These are phyloP conservation scores for Thielaviopsis populi DNA, from an alignment of 2,329 filamentous ascomycete species.

Conservation along the genomic window DNA sequence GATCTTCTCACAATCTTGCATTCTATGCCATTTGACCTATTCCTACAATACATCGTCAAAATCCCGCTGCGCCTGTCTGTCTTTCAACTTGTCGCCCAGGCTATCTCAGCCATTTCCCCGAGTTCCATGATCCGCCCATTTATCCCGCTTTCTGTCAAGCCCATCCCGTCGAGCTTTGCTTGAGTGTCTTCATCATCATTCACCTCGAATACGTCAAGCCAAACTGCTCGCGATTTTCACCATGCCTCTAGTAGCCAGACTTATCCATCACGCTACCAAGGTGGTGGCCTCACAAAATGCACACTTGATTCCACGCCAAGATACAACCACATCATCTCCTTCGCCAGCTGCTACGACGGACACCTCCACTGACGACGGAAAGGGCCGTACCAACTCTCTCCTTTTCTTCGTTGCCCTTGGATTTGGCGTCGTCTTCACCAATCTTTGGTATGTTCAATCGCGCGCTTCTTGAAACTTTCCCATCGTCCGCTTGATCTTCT, in stretches of 20 bases:
- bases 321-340: conserved; percentile 19
- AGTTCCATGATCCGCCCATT: not conserved
- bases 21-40: not conserved
- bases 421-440: conserved; percentile 96
- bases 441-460: conserved; percentile 62
- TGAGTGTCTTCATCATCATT: not conserved
- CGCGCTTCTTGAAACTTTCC: not conserved
- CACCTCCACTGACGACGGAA: conserved; percentile 18
- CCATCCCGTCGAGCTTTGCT: not conserved
- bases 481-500: not conserved
- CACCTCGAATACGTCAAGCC: not conserved
- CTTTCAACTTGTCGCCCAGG: not conserved
- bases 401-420: conserved; percentile 87
- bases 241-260: not conserved
- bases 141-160: not conserved
- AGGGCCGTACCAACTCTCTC: conserved; percentile 29
- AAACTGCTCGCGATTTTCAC: not conserved
- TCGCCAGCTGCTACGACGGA: conserved; percentile 13
- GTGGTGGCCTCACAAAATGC: not conserved
- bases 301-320: conserved; percentile 13
- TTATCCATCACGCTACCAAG: not conserved
- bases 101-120: not conserved
- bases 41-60: not conserved
- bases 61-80: not conserved
- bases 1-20: no score